Conservation (phyloP, 2,329 filamentous ascomycete species). For the Neophaeococcomyces aloes region DNA sequence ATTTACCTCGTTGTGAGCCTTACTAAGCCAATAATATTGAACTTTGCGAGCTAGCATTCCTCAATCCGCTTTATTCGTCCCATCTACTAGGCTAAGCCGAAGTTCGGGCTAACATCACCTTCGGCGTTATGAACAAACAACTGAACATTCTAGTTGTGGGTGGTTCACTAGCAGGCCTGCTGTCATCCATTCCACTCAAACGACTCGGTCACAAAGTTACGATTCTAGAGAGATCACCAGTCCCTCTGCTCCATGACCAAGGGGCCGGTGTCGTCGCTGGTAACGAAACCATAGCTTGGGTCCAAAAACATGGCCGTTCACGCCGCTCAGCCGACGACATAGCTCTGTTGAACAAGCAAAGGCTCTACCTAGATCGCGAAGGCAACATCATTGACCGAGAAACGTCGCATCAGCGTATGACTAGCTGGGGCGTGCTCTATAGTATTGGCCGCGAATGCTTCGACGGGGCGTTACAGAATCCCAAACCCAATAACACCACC, state of each 20-base stretch:
- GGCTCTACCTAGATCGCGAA: slow-evolving; percentile 11
- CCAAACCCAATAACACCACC: neutral
- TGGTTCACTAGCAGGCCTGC: slow-evolving; percentile 34
- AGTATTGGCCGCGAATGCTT: slow-evolving; percentile 37
- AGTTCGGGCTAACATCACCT: too few species aligned
- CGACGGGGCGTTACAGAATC: slow-evolving; percentile 25
- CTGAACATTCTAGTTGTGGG: slow-evolving; percentile 26
- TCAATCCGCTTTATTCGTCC: too few species aligned
- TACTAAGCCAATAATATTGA: too few species aligned
- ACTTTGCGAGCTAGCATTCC: too few species aligned
- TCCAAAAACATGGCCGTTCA: slow-evolving; percentile 32
- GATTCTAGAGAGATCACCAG: slow-evolving; percentile 37
- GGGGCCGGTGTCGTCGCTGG: slow-evolving; percentile 41
- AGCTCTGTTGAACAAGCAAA: neutral
- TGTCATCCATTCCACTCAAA: slow-evolving; percentile 24
- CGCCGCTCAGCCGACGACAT: slow-evolving; percentile 20
- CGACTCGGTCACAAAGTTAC: slow-evolving; percentile 35
- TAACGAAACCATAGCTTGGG: slow-evolving; percentile 34
- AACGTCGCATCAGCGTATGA: slow-evolving; percentile 34
- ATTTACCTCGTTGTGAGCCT: too few species aligned
- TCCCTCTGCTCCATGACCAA: slow-evolving; percentile 37
- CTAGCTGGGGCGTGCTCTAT: slow-evolving; percentile 40
- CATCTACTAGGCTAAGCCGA: too few species aligned
- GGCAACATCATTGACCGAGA: slow-evolving; percentile 12
- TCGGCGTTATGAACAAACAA: neutral